Evolutionary conservation across 768 basidiomycete genomes (phyloP).

Genomic region (Boletales sp.): DNA sequence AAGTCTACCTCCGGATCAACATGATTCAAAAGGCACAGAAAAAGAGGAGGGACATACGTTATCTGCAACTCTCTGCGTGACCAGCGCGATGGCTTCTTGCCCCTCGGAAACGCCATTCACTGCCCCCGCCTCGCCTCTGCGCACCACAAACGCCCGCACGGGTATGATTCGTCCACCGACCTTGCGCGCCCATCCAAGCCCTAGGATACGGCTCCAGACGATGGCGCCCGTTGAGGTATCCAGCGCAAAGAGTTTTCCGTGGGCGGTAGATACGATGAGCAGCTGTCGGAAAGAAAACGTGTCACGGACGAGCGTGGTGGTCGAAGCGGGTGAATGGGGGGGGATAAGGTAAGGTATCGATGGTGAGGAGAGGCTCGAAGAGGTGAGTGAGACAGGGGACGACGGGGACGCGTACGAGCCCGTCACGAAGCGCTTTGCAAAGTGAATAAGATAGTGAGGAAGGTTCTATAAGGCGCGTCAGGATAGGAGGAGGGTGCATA

Average conservation of each 20-base stretch:
- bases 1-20: conserved; percentile 36
- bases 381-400: conserved; percentile 26
- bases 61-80: conserved; percentile 57
- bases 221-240: conserved; percentile 76
- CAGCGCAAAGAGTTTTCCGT: conserved; percentile 78
- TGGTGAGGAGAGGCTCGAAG: neutral
- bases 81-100: conserved; percentile 53
- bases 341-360: conserved; percentile 21
- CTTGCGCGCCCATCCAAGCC: conserved; percentile 61
- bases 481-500: neutral
- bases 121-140: conserved; percentile 25
- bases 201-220: conserved; percentile 78
- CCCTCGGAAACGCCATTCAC: conserved; percentile 1
- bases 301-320: conserved; percentile 55
- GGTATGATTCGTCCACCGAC: conserved; percentile 57
- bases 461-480: conserved; percentile 47
- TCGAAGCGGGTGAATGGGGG: conserved; percentile 25
- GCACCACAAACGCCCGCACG: conserved; percentile 56
- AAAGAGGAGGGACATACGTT: conserved; percentile 45
- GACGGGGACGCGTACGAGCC: conserved; percentile 57
- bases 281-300: conserved; percentile 86
- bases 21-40: neutral
- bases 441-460: conserved; percentile 64
- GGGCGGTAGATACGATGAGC: conserved; percentile 64
- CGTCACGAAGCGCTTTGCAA: conserved; percentile 67